Conservation (phyloP, 1,139 yeast genomes). For the Arxiozyma slooffiae region DNA sequence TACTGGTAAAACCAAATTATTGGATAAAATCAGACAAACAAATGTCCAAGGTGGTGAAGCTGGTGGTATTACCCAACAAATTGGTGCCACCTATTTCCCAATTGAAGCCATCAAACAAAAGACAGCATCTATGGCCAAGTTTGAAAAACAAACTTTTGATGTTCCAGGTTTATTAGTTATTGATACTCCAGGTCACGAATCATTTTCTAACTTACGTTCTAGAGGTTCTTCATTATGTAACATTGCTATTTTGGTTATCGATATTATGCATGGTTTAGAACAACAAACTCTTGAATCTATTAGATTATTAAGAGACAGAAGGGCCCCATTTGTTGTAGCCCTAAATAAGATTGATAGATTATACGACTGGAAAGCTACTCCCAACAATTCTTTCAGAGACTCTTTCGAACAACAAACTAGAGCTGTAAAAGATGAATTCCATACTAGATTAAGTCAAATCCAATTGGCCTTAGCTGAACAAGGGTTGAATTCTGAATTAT, state of each 20-base stretch:
- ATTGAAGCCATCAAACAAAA: slow-evolving; percentile 85
- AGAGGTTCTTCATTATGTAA: slow-evolving; percentile 99
- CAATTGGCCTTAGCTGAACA: slow-evolving; percentile 93
- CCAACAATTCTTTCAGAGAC: slow-evolving; percentile 93
- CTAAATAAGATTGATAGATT: slow-evolving; percentile 94
- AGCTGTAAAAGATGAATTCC: slow-evolving; percentile 86
- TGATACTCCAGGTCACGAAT: slow-evolving; percentile 99
- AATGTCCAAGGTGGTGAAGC: slow-evolving; percentile 99
- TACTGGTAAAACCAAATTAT: slow-evolving; percentile 94
- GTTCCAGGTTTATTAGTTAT: slow-evolving; percentile 95
- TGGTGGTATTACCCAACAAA: slow-evolving; percentile 99
- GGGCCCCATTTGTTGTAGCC: slow-evolving; percentile 96
- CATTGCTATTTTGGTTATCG: slow-evolving; percentile 95
- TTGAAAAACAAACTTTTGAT: slow-evolving; percentile 76
- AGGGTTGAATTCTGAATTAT: slow-evolving; percentile 94
- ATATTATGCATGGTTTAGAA: slow-evolving; percentile 98
- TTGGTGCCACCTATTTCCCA: slow-evolving; percentile 99
- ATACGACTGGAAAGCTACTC: slow-evolving; percentile 83
- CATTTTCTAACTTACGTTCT: slow-evolving; percentile 91
- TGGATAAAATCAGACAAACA: slow-evolving; percentile 96
- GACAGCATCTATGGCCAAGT: slow-evolving; percentile 82
- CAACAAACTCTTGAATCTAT: slow-evolving; percentile 95
- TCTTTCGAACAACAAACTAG: slow-evolving; percentile 72
- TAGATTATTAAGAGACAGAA: slow-evolving; percentile 83
- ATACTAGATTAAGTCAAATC: slow-evolving; percentile 75